Base-by-base conservation (phyloP, 2,329 filamentous ascomycete species). In the Chrysoporthe deuterocubensis region DNA sequence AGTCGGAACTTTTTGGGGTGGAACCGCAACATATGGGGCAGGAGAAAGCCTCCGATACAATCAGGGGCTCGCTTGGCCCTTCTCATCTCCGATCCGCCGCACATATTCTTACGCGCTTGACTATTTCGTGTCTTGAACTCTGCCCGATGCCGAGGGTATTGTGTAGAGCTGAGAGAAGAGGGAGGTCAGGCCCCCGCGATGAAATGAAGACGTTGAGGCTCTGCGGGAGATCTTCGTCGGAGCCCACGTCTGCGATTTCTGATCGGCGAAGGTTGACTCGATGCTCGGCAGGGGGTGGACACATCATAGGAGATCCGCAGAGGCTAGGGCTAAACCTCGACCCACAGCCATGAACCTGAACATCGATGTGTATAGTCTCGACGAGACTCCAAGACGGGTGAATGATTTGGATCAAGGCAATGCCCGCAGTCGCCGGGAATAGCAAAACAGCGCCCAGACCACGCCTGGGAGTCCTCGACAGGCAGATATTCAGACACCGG, bases 61-160 rank as follows among this genome's bases (percentile, higher is more conserved):
- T 13, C 56, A 58, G 56, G 56, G 56, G 34, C 21, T 16, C 34
- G 37, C 16, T 11, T 21, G 34, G 21, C 34, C 16, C 56, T 42
- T 58, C 21, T 58, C 56, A 58, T 58, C 14, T 58, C 56, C 56
- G 56, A 5, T 8, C n/a, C 40, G 56, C 56, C 56, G 56, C 34
- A 9, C 21, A 16, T 3, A 32, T 16, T 34, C 13, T 6, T 34
- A 26, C 50, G 21, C 2, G 21, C 4, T n/a, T 21, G 13, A 4
- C 13, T 5, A 13, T 54, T 14, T 3, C 3, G 21, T 34, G 4
- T 3, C 21, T 34, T 32, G 26, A 16, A 11, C 11, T 2, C 26
- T 6, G 11, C 16, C 50, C 21, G 50, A 3, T 32, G 21, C 14
- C 50, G 4, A 32, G 11, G 50, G 18, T 21, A 32, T 32, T 13